These are phyloP conservation scores for Nakazawaea pomicola DNA, from an alignment of 805 yeast genomes.

Conservation along the genomic window DNA sequence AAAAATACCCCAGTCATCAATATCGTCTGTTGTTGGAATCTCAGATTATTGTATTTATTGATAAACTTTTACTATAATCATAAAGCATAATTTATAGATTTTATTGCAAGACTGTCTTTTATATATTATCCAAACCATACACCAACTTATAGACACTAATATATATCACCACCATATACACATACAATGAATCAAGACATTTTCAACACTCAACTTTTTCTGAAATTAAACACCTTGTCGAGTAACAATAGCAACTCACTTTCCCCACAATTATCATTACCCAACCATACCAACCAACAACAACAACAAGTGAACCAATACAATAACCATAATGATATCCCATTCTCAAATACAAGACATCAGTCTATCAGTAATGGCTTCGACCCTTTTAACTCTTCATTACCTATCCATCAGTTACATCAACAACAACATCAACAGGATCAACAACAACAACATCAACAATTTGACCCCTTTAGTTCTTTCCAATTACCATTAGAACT, in stretches of 20 bases:
- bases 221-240: conserved; percentile 5
- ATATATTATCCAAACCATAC: no score
- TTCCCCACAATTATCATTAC: conserved; percentile 3
- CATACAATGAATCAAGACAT: conserved; percentile 9
- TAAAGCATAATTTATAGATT: no score
- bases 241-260: conserved; percentile 3
- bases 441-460: conserved; percentile 15
- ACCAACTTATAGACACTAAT: background rate
- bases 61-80: no score
- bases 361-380: conserved; percentile 9
- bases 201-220: conserved; percentile 11
- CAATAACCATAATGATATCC: conserved; percentile 4
- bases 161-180: background rate
- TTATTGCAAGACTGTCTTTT: no score
- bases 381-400: conserved; percentile 9
- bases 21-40: no score
- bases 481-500: conserved; percentile 52
- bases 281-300: background rate
- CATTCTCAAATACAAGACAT: conserved; percentile 10
- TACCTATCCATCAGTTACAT: conserved; percentile 7
- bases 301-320: background rate
- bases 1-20: no score
- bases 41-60: no score
- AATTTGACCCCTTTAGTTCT: conserved; percentile 18
- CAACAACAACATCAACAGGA: conserved; percentile 11